phyloP scores from a whole-genome alignment of 768 basidiomycete species.

The Tricholoma sp. region DNA sequence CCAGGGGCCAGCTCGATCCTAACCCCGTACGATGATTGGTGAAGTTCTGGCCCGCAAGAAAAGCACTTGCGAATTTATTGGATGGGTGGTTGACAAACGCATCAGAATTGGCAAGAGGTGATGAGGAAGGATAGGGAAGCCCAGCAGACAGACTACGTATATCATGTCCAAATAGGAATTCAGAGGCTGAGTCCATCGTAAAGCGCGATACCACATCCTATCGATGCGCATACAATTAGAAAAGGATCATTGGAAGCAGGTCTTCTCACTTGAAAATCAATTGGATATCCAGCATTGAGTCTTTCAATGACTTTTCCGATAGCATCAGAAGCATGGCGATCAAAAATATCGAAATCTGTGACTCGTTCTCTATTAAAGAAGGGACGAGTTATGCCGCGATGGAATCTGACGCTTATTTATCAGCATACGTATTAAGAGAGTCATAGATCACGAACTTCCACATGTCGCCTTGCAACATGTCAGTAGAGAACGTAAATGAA shows the following conservation, averaged over 20 bases:
- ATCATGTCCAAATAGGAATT: constrained; percentile 53
- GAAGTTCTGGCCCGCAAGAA: constrained; percentile 38
- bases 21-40: constrained; percentile 30
- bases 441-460: constrained; percentile 42
- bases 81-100: constrained; percentile 28
- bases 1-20: constrained; percentile 43
- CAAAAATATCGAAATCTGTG: constrained; percentile 51
- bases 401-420: constrained; percentile 34
- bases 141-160: constrained; percentile 45
- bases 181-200: constrained; percentile 61
- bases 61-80: constrained; percentile 43
- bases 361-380: constrained; percentile 55
- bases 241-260: not conserved
- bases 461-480: constrained; percentile 40
- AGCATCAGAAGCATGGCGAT: constrained; percentile 42
- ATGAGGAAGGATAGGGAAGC: constrained; percentile 41
- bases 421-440: not conserved
- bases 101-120: constrained; percentile 21
- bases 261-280: constrained; percentile 59
- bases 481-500: not conserved
- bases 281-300: constrained; percentile 39
- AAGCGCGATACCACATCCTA: constrained; percentile 45
- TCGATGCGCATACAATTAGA: no score
- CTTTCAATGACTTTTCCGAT: constrained; percentile 39
- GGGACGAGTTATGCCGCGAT: constrained; percentile 54